Percentiles rank a stretch among this genome's conserved stretches.
phyloP scores from a whole-genome alignment of 2,329 filamentous ascomycete genomes.

The Fusarium succisae region DNA sequence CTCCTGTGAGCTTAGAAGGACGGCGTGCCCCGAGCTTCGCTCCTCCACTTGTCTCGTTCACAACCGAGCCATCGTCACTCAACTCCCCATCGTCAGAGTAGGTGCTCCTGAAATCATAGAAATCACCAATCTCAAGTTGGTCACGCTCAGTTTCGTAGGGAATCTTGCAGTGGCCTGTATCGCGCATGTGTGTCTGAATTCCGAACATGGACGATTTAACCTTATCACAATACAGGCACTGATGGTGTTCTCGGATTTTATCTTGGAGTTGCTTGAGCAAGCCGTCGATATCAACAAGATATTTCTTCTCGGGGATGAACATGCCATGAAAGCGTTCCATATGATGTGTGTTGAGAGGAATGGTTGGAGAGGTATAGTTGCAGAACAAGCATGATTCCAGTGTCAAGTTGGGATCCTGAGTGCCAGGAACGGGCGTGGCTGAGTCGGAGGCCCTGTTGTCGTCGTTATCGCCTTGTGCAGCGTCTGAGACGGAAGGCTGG shows the following conservation, averaged over 20 bases:
- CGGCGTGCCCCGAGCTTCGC: constrained; percentile 76
- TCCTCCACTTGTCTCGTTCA: constrained; percentile 61
- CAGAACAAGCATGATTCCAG: constrained; percentile 84
- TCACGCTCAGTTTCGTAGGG: constrained; percentile 89
- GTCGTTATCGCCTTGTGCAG: constrained; percentile 55
- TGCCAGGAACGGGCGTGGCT: constrained; percentile 49
- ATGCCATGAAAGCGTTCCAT: constrained; percentile 95
- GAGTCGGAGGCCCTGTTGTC: constrained; percentile 57
- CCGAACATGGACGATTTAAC: constrained; percentile 80
- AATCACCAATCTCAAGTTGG: constrained; percentile 93
- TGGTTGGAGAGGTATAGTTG: constrained; percentile 81
- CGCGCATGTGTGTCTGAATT: constrained; percentile 95
- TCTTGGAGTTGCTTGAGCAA: constrained; percentile 80
- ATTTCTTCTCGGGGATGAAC: constrained; percentile 92
- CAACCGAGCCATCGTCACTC: constrained; percentile 60
- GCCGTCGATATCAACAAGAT: constrained; percentile 83
- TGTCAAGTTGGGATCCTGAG: constrained; percentile 52
- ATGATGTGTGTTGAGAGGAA: constrained; percentile 81
- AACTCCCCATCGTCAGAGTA: constrained; percentile 84
- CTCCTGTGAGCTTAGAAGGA: constrained; percentile 59
- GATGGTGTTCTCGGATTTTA: constrained; percentile 81
- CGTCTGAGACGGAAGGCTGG: constrained; percentile 51
- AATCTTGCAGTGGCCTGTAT: constrained; percentile 97
- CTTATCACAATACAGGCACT: constrained; percentile 91
- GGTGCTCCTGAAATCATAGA: constrained; percentile 95